phyloP scores from a whole-genome alignment of 2,329 filamentous ascomycete genomes.

The Pestalotiopsis sp. region DNA sequence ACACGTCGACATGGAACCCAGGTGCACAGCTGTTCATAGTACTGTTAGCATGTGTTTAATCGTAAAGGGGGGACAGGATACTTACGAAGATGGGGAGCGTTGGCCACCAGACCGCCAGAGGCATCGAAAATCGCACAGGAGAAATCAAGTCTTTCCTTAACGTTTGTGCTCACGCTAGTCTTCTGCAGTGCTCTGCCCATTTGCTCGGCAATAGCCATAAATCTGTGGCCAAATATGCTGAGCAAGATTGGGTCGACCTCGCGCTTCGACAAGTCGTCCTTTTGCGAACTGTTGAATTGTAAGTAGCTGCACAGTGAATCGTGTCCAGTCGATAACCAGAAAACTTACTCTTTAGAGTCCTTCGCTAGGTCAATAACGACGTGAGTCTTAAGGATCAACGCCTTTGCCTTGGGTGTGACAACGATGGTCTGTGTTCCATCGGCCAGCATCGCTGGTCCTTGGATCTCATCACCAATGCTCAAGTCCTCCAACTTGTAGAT shows the following conservation, averaged over 20 bases:
- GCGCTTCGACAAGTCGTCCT: constrained; percentile 28
- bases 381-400: constrained; percentile 81
- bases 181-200: constrained; percentile 82
- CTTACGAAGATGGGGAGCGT: constrained; percentile 72
- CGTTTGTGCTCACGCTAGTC: constrained; percentile 78
- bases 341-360: constrained; percentile 45
- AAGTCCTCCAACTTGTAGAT: constrained; percentile 83
- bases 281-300: constrained; percentile 26
- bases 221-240: constrained; percentile 79
- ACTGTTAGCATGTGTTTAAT: background rate
- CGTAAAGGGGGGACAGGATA: background rate
- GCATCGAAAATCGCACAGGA: constrained; percentile 82
- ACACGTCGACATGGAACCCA: constrained; percentile 86
- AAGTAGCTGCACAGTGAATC: constrained; percentile 14
- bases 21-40: constrained; percentile 60
- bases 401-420: constrained; percentile 76
- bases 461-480: constrained; percentile 70
- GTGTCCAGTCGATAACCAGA: background rate
- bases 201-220: constrained; percentile 86
- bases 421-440: constrained; percentile 93
- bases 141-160: constrained; percentile 82
- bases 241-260: constrained; percentile 77
- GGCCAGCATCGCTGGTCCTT: constrained; percentile 83
- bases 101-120: constrained; percentile 75
- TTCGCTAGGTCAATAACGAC: constrained; percentile 84